These are phyloP conservation scores for Pulicaria dysenterica DNA, from an alignment of 129 eudicot genomes.

Conservation along the genomic window DNA sequence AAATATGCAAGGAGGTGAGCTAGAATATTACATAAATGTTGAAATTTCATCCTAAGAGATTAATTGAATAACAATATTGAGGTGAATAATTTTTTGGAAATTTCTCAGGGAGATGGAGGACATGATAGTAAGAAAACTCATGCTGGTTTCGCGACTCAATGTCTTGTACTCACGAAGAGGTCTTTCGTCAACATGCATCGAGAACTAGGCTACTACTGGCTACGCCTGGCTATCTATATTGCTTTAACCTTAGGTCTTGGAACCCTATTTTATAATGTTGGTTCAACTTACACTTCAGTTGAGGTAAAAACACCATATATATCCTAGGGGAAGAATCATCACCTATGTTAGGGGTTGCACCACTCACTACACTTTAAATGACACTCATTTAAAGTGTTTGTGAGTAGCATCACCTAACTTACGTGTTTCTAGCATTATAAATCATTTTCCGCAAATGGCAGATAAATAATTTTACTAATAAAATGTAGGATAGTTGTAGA, in stretches of 20 bases:
- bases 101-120: constrained; percentile 18
- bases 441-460: too few relatives aligned
- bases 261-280: constrained; percentile 52
- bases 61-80: neutral
- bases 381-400: too few relatives aligned
- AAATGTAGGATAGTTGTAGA: too few relatives aligned
- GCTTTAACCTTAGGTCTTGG: constrained; percentile 51
- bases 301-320: constrained; percentile 32
- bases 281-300: constrained; percentile 44
- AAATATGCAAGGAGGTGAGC: constrained; percentile 49
- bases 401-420: too few relatives aligned
- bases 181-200: constrained; percentile 68
- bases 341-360: too few relatives aligned
- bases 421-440: too few relatives aligned
- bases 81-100: neutral
- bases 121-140: constrained; percentile 38
- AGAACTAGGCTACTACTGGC: constrained; percentile 67
- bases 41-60: neutral
- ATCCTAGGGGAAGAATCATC: too few relatives aligned
- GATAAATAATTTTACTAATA: too few relatives aligned
- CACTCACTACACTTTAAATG: too few relatives aligned
- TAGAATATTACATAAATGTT: neutral
- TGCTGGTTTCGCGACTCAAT: constrained; percentile 55
- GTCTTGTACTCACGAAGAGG: constrained; percentile 51
- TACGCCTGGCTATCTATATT: constrained; percentile 56